These are phyloP conservation scores for Aureobasidium namibiae DNA, from an alignment of 2,329 filamentous ascomycete species.

Conservation along the genomic window DNA sequence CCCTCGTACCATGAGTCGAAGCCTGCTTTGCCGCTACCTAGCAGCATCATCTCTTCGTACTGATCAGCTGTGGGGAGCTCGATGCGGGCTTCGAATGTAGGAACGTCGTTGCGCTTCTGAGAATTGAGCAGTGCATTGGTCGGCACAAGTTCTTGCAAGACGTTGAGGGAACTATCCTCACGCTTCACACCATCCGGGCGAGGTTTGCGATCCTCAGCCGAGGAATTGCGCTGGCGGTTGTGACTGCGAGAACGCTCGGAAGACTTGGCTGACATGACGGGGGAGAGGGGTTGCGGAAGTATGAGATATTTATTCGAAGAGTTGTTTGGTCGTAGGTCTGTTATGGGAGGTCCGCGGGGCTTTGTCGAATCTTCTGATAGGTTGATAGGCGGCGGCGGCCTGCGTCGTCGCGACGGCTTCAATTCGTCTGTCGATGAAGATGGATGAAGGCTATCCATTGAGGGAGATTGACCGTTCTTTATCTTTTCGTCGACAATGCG, in stretches of 20 bases:
- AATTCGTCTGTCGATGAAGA: conserved; percentile 15
- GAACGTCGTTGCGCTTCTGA: not conserved
- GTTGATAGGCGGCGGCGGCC: conserved; percentile 16
- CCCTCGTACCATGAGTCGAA: conserved; percentile 10
- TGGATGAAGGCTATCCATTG: not conserved
- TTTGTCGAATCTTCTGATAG: conserved; percentile 16
- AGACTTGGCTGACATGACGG: conserved; percentile 19
- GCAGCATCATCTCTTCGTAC: conserved; percentile 6
- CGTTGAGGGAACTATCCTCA: conserved; percentile 31
- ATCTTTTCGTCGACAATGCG: conserved; percentile 28
- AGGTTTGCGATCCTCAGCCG: conserved; percentile 8
- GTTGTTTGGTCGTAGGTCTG: conserved; percentile 5
- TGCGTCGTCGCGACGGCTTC: conserved; percentile 13
- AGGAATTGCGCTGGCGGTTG: not conserved
- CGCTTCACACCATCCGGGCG: conserved; percentile 18
- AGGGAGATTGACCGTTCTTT: conserved; percentile 17
- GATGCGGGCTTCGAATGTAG: conserved; percentile 9
- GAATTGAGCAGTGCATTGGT: conserved; percentile 5
- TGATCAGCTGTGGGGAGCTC: conserved; percentile 4
- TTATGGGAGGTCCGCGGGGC: conserved; percentile 14
- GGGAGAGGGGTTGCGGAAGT: conserved; percentile 19
- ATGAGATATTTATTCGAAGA: conserved; percentile 12
- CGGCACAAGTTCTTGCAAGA: conserved; percentile 32
- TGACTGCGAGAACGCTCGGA: conserved; percentile 13
- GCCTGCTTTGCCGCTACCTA: conserved; percentile 5